These are phyloP conservation scores for Luffa acutangula DNA, from an alignment of 306 rosid genomes.

Conservation along the genomic window DNA sequence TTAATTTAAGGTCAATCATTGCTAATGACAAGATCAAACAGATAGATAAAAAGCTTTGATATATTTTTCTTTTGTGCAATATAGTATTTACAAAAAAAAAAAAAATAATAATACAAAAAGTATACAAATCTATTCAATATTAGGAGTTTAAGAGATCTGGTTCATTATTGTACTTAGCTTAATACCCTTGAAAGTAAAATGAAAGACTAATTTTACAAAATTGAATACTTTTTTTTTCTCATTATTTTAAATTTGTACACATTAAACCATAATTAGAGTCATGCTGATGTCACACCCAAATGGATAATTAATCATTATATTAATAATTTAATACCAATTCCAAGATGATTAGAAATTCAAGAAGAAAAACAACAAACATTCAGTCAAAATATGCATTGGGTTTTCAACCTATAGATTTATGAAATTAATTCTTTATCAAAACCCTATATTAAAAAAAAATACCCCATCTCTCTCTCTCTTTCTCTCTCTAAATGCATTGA, in stretches of 20 bases:
- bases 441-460: background rate
- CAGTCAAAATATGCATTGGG: conserved; percentile 8
- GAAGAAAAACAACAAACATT: conserved; percentile 8
- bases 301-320: conserved; percentile 6
- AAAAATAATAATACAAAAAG: background rate
- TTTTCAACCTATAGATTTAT: conserved; percentile 1
- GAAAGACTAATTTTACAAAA: background rate
- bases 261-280: background rate
- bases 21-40: conserved; percentile 11
- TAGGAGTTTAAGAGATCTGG: background rate
- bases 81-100: background rate
- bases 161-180: background rate
- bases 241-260: background rate
- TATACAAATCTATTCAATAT: background rate
- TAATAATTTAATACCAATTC: background rate
- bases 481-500: background rate
- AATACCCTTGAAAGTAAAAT: background rate
- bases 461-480: background rate
- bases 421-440: background rate
- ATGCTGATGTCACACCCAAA: conserved; percentile 1
- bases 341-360: conserved; percentile 4
- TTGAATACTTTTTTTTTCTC: background rate
- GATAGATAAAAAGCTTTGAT: background rate
- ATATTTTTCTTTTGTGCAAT: background rate
- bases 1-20: conserved; percentile 1